Conservation (phyloP, 768 basidiomycete genomes). For the Boletus coccyginus region DNA sequence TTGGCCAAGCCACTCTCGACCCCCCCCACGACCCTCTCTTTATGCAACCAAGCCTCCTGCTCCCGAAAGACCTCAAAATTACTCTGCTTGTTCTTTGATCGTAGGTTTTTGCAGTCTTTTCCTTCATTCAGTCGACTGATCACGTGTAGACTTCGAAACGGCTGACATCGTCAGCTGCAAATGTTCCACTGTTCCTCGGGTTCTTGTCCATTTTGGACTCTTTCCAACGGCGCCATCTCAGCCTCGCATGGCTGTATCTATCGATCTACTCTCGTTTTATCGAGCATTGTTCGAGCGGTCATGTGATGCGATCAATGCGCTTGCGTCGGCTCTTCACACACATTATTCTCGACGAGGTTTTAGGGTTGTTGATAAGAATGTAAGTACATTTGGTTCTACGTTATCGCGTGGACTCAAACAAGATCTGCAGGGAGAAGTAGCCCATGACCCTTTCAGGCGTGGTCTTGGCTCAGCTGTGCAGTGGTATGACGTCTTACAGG, state of each 20-base stretch:
- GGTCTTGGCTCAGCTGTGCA: conserved; percentile 26
- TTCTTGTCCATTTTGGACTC: too few relatives aligned
- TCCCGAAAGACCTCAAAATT: too few relatives aligned
- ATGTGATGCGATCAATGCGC: neutral
- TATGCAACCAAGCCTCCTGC: neutral
- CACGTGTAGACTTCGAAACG: too few relatives aligned
- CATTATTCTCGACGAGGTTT: neutral
- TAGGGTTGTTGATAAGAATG: neutral
- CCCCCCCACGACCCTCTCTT: neutral
- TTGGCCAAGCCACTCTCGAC: neutral
- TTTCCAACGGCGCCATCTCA: too few relatives aligned
- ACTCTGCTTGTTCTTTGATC: too few relatives aligned
- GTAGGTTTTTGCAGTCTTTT: too few relatives aligned
- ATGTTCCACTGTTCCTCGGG: neutral
- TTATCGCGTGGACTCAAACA: neutral
- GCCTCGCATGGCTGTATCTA: too few relatives aligned
- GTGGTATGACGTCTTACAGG: conserved; percentile 28
- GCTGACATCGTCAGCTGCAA: neutral
- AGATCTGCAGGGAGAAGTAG: too few relatives aligned
- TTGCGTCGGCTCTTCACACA: neutral
- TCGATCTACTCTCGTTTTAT: too few relatives aligned
- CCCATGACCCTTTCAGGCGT: conserved; percentile 25
- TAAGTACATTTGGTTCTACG: too few relatives aligned
- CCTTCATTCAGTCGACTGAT: too few relatives aligned
- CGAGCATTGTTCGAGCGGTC: neutral